Base-by-base conservation (phyloP, 2,329 filamentous ascomycete genomes). In the Exophiala viscosa region DNA sequence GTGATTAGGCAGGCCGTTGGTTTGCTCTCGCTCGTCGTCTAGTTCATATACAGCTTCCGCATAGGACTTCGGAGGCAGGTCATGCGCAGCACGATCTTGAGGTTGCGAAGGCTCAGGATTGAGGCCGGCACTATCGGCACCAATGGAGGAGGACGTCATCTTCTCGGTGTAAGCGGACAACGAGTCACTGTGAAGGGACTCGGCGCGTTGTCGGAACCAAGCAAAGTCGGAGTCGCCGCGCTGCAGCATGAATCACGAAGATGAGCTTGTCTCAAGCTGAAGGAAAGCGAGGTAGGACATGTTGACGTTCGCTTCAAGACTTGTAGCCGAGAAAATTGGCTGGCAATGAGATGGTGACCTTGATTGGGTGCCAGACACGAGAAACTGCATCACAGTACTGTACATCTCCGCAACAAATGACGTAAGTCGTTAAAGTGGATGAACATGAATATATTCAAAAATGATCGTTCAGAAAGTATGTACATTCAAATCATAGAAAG, bases 61-160 rank as follows among this genome's bases (percentile, higher is more conserved):
- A 51, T 72, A 73, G 20, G 68, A 71, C 55, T 73, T 75, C 11
- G 59, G 72, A 35, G 66, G 62, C 7, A 70, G 62, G 38, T 67
- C 50, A 23, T 66, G 53, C 48, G 66, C 62, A 54, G 65, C 57
- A 51, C 66, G 66, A 36, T 66, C 67, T 45, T 64, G 58, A 10
- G 66, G 63, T 10, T 60, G 35, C 20, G 68, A 63, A 23, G 69
- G 66, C 55, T 70, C 67, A 5, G 64, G 36, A 47, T 60, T 63
- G 32, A 64, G 50, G 4, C 45, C 14, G 6, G 10, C 50, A n/a
- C 28, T 36, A 7, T 44, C 44, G 3, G 28, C 28, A 23, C 33
- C 41, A 33, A 31, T 28, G 32, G 45, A 38, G 33, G 48, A 44
- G n/a, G 52, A 49, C 17, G 52, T 48, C 54, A 60, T 60, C 18